A percentile compares a stretch with the other conserved stretches of the same genome.
These are phyloP conservation scores for Termitomyces sp. DNA, from an alignment of 768 basidiomycete species.

Conservation along the genomic window DNA sequence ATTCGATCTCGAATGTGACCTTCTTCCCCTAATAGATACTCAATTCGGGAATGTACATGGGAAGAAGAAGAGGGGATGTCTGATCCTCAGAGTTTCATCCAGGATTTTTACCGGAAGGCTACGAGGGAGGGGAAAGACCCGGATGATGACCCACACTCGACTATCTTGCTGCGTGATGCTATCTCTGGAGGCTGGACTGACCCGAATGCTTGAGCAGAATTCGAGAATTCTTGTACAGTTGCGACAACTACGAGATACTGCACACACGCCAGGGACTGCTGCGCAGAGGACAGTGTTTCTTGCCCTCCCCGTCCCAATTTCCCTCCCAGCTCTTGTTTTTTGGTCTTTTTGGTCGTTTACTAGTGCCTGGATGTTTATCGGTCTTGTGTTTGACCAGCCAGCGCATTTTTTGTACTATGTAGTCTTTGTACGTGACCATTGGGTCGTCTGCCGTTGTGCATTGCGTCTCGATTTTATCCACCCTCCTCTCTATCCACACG, in stretches of 20 bases:
- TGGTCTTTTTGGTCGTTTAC: not conserved
- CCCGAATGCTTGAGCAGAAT: conserved; percentile 5
- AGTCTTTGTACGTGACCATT: not conserved
- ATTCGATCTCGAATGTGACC: not conserved
- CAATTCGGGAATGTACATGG: conserved; percentile 28
- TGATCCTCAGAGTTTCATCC: conserved; percentile 21
- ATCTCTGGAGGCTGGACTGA: conserved; percentile 24
- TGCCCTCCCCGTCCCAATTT: not conserved
- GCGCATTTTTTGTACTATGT: not conserved
- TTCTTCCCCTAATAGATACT: conserved; percentile 21
- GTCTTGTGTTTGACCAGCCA: not conserved
- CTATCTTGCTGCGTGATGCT: conserved; percentile 26
- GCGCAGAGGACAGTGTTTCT: not conserved
- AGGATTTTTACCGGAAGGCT: conserved; percentile 23
- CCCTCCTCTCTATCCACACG: not conserved
- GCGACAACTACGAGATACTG: not conserved
- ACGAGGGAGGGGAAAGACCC: conserved; percentile 22
- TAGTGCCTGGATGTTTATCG: not conserved
- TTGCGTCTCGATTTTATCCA: not conserved
- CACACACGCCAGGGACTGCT: too few relatives aligned
- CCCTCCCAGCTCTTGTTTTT: not conserved
- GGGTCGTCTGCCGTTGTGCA: not conserved
- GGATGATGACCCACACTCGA: conserved; percentile 16
- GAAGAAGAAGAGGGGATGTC: conserved; percentile 24
- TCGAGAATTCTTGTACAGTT: not conserved